Evolutionary conservation across 2,329 filamentous ascomycete genomes (phyloP).

Genomic region (Cladobotryum protrusum): DNA sequence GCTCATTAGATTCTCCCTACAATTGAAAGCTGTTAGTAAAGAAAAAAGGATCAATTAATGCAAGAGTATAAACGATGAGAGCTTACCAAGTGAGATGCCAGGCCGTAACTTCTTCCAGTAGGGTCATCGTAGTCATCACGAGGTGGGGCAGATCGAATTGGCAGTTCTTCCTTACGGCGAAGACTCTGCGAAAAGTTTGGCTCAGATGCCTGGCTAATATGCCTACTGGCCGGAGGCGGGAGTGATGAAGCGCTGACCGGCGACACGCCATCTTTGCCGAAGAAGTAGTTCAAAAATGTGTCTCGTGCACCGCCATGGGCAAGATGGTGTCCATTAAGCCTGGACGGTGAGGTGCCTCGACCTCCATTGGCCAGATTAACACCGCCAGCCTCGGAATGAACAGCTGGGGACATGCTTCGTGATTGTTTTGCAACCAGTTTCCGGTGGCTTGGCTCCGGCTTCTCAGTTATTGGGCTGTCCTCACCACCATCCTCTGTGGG

Average conservation of each 20-base stretch:
- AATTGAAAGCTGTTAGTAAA: conserved; percentile 17
- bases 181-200: conserved; percentile 80
- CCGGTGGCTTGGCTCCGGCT: conserved; percentile 44
- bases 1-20: conserved; percentile 61
- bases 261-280: conserved; percentile 78
- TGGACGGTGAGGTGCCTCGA: conserved; percentile 36
- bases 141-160: conserved; percentile 44
- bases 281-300: conserved; percentile 97
- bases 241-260: conserved; percentile 31
- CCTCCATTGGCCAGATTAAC: conserved; percentile 60
- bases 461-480: conserved; percentile 40
- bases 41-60: not conserved
- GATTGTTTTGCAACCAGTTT: conserved; percentile 36
- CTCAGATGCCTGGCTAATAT: conserved; percentile 73
- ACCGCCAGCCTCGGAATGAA: conserved; percentile 62
- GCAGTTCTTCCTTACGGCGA: conserved; percentile 58
- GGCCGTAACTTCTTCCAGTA: conserved; percentile 31
- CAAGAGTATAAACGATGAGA: not conserved
- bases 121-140: conserved; percentile 40
- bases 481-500: conserved; percentile 59
- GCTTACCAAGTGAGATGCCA: conserved; percentile 56
- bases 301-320: conserved; percentile 60
- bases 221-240: conserved; percentile 40
- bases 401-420: conserved; percentile 77
- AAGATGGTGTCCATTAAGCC: conserved; percentile 52